Percentiles rank a stretch among this genome's conserved stretches.
Evolutionary conservation across 2,329 filamentous ascomycete species (phyloP).

Genomic region (Aspergillus unguis): DNA sequence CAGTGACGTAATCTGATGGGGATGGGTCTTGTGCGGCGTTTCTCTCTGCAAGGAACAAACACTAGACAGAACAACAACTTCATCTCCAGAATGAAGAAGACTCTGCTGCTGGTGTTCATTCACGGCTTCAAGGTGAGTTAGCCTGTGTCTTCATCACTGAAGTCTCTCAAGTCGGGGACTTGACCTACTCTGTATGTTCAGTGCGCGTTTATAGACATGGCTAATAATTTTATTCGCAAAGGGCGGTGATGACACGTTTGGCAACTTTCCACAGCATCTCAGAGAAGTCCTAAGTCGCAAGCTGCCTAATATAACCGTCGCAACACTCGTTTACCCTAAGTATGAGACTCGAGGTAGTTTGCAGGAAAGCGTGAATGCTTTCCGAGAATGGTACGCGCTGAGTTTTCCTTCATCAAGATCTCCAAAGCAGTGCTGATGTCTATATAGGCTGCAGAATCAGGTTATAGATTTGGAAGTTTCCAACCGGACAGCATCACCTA

Average conservation of each 20-base stretch:
- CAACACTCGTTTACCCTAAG: slow-evolving; percentile 46
- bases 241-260: slow-evolving; percentile 51
- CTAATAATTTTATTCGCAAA: slow-evolving; percentile 17
- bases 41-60: background rate
- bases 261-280: slow-evolving; percentile 45
- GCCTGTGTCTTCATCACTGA: background rate
- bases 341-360: slow-evolving; percentile 50
- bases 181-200: background rate
- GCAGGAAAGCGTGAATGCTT: slow-evolving; percentile 43
- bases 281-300: slow-evolving; percentile 41
- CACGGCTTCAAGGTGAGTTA: slow-evolving; percentile 48
- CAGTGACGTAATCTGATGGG: background rate
- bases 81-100: slow-evolving; percentile 41
- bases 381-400: slow-evolving; percentile 46
- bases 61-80: background rate
- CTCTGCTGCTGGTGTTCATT: slow-evolving; percentile 47
- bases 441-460: slow-evolving; percentile 72
- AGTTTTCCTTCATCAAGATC: background rate
- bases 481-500: slow-evolving; percentile 74
- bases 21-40: background rate
- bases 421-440: background rate
- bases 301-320: slow-evolving; percentile 42
- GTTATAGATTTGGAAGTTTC: slow-evolving; percentile 93
- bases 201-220: background rate
- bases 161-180: background rate